Evolutionary conservation across 352 stramenopile species (phyloP).

Genomic region (Globisporangium sylvaticum): DNA sequence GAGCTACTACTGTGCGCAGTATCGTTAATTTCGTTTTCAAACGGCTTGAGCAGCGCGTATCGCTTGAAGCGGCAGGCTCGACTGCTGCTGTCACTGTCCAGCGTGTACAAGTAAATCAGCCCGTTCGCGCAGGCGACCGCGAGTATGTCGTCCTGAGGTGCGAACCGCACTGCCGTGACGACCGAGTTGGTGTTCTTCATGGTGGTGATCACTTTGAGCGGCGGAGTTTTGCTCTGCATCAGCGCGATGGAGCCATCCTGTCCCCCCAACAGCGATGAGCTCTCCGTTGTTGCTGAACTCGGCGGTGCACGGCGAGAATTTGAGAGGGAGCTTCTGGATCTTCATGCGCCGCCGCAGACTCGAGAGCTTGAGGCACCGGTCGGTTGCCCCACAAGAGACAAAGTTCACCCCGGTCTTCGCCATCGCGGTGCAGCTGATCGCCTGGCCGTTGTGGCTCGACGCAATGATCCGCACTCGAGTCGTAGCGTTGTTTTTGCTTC

Average conservation of each 20-base stretch:
- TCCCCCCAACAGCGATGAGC: constrained; percentile 48
- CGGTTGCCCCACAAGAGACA: constrained; percentile 39
- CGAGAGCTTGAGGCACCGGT: constrained; percentile 50
- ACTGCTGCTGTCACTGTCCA: constrained; percentile 25
- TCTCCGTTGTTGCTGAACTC: constrained; percentile 51
- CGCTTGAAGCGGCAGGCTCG: constrained; percentile 28
- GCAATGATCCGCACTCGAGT: constrained; percentile 32
- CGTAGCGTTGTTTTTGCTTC: not conserved
- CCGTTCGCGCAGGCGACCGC: constrained; percentile 57
- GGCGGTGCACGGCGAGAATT: constrained; percentile 23
- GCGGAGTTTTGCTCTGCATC: constrained; percentile 15
- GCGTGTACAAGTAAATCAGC: constrained; percentile 65
- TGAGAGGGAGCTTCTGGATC: constrained; percentile 22
- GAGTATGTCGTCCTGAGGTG: constrained; percentile 37
- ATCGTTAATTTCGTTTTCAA: constrained; percentile 18
- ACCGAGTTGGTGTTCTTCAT: constrained; percentile 64
- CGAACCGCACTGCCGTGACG: constrained; percentile 43
- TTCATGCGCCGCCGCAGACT: constrained; percentile 43
- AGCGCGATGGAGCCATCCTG: constrained; percentile 55
- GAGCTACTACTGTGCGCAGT: not conserved
- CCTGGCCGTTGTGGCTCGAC: constrained; percentile 35
- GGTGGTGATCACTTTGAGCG: constrained; percentile 27
- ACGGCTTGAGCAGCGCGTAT: constrained; percentile 54
- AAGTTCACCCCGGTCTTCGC: constrained; percentile 39
- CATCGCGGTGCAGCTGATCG: constrained; percentile 21